A percentile compares a stretch with the other conserved stretches of the same genome.
Conservation (phyloP, 495 filamentous ascomycete genomes). For the Talaromyces adpressus region DNA sequence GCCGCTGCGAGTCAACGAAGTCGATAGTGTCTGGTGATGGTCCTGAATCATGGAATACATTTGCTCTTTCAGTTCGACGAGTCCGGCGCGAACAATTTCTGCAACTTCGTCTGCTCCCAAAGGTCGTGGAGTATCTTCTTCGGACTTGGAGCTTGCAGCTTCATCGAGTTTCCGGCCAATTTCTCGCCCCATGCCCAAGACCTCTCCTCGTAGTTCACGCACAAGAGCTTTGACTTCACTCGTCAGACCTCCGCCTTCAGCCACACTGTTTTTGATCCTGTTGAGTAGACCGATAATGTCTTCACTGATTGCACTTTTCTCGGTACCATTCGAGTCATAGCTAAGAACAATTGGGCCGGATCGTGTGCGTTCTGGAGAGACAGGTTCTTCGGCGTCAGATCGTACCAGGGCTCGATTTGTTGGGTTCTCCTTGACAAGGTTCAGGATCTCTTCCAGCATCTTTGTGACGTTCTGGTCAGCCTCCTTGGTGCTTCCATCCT, state of each 20-base stretch:
- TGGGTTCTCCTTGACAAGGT: constrained; percentile 62
- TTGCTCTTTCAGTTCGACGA: constrained; percentile 73
- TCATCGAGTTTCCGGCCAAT: constrained; percentile 78
- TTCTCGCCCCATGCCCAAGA: constrained; percentile 87
- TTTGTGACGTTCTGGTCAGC: constrained; percentile 45
- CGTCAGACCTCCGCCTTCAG: constrained; percentile 76
- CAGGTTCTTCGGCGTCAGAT: constrained; percentile 11
- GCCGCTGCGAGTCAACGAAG: constrained; percentile 37
- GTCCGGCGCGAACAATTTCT: constrained; percentile 67
- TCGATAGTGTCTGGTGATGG: constrained; percentile 57
- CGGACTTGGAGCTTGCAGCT: constrained; percentile 36
- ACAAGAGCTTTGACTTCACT: constrained; percentile 86
- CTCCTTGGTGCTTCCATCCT: constrained; percentile 50
- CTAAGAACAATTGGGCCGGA: constrained; percentile 6
- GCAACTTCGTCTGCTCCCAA: constrained; percentile 63
- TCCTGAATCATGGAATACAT: constrained; percentile 70
- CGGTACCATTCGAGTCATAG: background rate
- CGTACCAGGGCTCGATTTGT: constrained; percentile 53
- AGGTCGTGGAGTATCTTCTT: constrained; percentile 38
- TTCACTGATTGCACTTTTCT: constrained; percentile 32
- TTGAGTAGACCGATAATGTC: constrained; percentile 72
- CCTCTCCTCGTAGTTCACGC: constrained; percentile 82
- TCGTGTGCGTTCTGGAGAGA: background rate
- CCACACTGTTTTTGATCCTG: constrained; percentile 79
- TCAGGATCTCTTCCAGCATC: constrained; percentile 77